Evolutionary conservation across 768 basidiomycete genomes (phyloP).

Genomic region (Leccinum olivaceopallidum): DNA sequence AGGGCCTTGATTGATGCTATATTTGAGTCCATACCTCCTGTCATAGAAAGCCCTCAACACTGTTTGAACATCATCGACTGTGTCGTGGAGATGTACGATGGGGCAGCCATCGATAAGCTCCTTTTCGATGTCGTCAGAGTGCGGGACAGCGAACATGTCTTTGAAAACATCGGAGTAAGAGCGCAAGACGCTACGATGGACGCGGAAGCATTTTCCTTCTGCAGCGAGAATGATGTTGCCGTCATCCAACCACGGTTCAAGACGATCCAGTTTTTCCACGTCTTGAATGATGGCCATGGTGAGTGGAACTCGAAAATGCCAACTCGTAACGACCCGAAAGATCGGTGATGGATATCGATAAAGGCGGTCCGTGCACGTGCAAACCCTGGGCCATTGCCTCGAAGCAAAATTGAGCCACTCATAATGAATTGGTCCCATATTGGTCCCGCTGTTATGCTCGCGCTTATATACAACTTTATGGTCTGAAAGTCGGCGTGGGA

Average conservation of each 20-base stretch:
- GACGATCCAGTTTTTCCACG: neutral
- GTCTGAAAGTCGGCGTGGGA: no score
- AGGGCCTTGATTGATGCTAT: neutral
- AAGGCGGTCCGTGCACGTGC: neutral
- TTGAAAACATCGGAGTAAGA: constrained; percentile 33
- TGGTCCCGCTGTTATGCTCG: neutral
- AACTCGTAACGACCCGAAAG: neutral
- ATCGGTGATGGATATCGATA: neutral
- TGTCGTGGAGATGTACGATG: constrained; percentile 18
- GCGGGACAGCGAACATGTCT: constrained; percentile 27
- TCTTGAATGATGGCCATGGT: neutral
- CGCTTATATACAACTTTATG: no score
- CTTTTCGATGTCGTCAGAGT: constrained; percentile 1
- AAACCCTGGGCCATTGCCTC: neutral
- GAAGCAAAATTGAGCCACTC: neutral
- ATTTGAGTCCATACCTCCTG: constrained; percentile 10
- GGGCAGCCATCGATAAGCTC: constrained; percentile 24
- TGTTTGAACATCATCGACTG: constrained; percentile 11
- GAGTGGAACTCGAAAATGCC: neutral
- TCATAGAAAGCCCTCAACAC: constrained; percentile 23
- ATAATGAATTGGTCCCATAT: neutral
- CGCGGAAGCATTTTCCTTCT: constrained; percentile 30
- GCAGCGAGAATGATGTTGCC: constrained; percentile 32
- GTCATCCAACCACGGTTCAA: constrained; percentile 31
- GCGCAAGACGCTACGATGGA: constrained; percentile 31